Base-by-base conservation (phyloP, 1,139 yeast genomes). In the Candida pseudoviswanathii region DNA sequence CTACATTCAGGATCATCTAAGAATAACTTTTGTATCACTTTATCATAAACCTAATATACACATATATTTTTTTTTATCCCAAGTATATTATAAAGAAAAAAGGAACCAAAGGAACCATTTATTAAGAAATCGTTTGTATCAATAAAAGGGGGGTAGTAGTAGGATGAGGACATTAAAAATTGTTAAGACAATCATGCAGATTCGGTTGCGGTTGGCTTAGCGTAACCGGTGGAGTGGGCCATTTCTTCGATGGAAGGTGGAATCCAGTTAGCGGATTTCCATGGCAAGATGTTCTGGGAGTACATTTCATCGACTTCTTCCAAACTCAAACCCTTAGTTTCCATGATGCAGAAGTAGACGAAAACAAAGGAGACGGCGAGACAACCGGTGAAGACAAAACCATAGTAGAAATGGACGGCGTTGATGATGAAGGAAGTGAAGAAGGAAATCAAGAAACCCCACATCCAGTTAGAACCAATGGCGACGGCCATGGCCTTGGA, bases 401-500 rank as follows among this genome's bases (percentile, higher is more conserved):
- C 92, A 65, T 84, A 86, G 72, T 82, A 65, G 51, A 67, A 67
- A 52, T 69, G 73, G 50, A 70, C 70, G 41, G 70, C 66, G 11
- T 60, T 60, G 36, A 87, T 82, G 58, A 87, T 78, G 65, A 85
- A 85, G 41, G 94, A 90, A 39, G 91, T 85, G 63, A 82, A 80
- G 67, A 84, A 80, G 0, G 90, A 84, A 68, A 88, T 85, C 51
- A 84, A 78, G 72, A 88, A 89, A 59, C 90, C 90, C 73, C 85
- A 83, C 41, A 86, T 56, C 96, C 96, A 89, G 70, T 88, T 89
- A 24, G 88, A 82, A 30, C 88, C 88, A 43, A 82, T 77, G 44
- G 92, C 85, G 47, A 89, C 73, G 31, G 92, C 84, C 76, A 88
- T 86, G 52, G 90, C 89, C 72, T 86, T 85, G 26, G 91, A 80